Conservation (phyloP, 352 stramenopile genomes). For the Phytophthora cactorum region DNA sequence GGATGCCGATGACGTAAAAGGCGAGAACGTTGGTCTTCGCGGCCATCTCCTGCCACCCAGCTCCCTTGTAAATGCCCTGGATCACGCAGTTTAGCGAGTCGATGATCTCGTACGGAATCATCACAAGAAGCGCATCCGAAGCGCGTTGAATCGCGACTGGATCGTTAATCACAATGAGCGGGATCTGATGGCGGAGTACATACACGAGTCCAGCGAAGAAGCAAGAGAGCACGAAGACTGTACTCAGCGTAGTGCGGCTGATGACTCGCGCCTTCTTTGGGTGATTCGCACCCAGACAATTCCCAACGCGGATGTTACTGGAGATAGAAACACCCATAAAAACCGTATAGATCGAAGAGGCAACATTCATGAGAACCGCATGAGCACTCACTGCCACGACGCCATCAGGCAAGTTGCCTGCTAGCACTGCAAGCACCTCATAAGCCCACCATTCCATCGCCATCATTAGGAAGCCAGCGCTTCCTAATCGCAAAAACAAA, state of each 20-base stretch:
- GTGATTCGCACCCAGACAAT: constrained; percentile 81
- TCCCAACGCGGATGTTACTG: constrained; percentile 80
- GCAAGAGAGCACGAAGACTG: constrained; percentile 49
- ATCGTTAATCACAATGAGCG: constrained; percentile 62
- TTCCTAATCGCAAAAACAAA: constrained; percentile 60
- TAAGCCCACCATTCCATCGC: constrained; percentile 86
- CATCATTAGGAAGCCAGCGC: constrained; percentile 66
- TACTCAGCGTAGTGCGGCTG: constrained; percentile 48
- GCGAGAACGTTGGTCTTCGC: constrained; percentile 78
- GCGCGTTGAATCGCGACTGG: constrained; percentile 51
- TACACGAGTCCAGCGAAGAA: constrained; percentile 48
- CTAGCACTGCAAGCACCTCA: constrained; percentile 71
- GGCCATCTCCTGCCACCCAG: constrained; percentile 69
- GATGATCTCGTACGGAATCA: constrained; percentile 77
- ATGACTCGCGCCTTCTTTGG: constrained; percentile 67
- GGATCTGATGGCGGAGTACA: constrained; percentile 54
- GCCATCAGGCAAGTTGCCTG: constrained; percentile 68
- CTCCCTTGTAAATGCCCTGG: constrained; percentile 83
- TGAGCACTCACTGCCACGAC: constrained; percentile 80
- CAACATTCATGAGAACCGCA: constrained; percentile 76
- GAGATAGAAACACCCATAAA: constrained; percentile 75
- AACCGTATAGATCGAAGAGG: constrained; percentile 69
- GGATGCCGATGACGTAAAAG: constrained; percentile 84
- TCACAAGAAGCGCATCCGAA: constrained; percentile 61
- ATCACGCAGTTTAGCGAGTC: constrained; percentile 77